phyloP scores from a whole-genome alignment of 805 yeast species.

The Lachancea sp. region DNA sequence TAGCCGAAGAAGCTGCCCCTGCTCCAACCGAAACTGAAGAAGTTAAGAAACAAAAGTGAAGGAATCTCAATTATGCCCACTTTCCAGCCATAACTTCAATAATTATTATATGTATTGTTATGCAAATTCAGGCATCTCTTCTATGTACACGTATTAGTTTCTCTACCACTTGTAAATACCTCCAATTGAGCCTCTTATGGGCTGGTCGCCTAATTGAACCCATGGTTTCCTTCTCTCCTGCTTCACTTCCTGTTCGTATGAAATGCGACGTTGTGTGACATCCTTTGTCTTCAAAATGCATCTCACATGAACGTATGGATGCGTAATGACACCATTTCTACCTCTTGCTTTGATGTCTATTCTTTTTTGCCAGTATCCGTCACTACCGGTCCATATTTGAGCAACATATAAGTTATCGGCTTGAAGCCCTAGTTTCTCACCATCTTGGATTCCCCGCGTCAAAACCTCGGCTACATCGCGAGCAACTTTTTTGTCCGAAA shows the following conservation, averaged over 20 bases:
- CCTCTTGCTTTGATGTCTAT: constrained; percentile 87
- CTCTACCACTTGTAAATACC: constrained; percentile 51
- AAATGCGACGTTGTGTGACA: constrained; percentile 54
- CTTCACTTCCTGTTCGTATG: constrained; percentile 50
- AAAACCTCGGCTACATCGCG: constrained; percentile 72
- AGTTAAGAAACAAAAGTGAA: constrained; percentile 11
- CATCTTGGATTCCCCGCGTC: constrained; percentile 65
- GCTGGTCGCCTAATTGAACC: constrained; percentile 39
- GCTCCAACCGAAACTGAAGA: constrained; percentile 9
- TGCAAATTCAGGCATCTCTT: neutral
- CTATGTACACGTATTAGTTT: constrained; percentile 9
- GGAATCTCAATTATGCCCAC: neutral
- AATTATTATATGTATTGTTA: neutral
- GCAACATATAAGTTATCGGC: constrained; percentile 61
- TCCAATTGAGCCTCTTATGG: constrained; percentile 43
- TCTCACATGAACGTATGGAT: constrained; percentile 74
- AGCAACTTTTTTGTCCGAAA: constrained; percentile 71
- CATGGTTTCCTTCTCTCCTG: constrained; percentile 47
- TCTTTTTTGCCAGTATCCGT: constrained; percentile 66
- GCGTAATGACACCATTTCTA: constrained; percentile 70
- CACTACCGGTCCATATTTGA: constrained; percentile 89
- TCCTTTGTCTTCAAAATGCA: constrained; percentile 61
- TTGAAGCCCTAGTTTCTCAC: constrained; percentile 50
- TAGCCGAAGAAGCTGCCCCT: constrained; percentile 28
- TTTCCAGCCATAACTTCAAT: neutral